phyloP scores from a whole-genome alignment of 148 eudicot genomes.

The Hydrangea macrophylla region DNA sequence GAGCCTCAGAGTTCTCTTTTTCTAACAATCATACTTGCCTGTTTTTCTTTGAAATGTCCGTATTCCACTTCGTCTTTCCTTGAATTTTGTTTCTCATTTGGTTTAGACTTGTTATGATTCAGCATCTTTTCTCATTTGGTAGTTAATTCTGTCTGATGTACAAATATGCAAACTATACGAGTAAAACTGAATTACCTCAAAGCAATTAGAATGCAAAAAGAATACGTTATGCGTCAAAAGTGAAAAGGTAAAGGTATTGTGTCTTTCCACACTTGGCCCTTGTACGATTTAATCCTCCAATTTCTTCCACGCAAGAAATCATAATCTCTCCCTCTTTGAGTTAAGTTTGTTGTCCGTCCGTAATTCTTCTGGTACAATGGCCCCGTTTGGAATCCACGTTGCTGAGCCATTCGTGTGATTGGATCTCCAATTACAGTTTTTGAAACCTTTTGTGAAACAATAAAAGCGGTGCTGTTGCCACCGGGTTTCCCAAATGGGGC shows the following conservation, averaged over 20 bases:
- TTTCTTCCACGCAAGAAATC: too few relatives aligned
- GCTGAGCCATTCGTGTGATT: too few relatives aligned
- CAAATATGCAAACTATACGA: neutral
- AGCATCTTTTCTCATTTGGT: neutral
- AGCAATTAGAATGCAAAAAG: too few relatives aligned
- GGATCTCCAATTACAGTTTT: too few relatives aligned
- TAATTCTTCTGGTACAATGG: neutral
- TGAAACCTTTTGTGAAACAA: too few relatives aligned
- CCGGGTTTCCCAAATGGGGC: too few relatives aligned
- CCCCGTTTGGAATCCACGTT: too few relatives aligned
- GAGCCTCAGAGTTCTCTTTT: too few relatives aligned
- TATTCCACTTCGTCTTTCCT: neutral
- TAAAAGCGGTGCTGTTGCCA: too few relatives aligned
- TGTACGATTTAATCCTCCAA: too few relatives aligned
- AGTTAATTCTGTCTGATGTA: neutral
- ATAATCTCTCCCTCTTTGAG: neutral
- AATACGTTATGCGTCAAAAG: neutral
- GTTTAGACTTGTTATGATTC: neutral
- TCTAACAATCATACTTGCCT: neutral
- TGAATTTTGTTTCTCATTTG: neutral
- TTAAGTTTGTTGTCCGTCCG: neutral
- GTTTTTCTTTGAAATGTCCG: neutral
- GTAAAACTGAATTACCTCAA: too few relatives aligned
- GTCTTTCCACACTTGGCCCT: too few relatives aligned
- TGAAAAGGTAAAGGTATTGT: neutral